Conservation (phyloP, 2,329 filamentous ascomycete genomes). For the Sporothrix pseudoabietina region DNA sequence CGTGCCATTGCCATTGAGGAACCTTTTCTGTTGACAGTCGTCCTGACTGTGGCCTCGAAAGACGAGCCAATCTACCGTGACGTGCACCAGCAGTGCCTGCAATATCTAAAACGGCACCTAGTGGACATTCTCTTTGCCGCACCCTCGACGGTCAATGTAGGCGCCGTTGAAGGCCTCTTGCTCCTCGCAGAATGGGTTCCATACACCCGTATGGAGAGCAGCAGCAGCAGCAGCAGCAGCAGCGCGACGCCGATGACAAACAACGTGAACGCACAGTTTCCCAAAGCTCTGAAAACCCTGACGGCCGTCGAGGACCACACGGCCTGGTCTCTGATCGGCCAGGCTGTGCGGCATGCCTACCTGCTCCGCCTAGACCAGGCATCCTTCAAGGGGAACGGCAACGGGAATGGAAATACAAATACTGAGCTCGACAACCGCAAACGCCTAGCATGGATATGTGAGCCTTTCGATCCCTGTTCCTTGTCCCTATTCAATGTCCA, state of each 20-base stretch:
- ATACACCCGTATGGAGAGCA: neutral
- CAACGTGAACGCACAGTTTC: slow-evolving; percentile 4
- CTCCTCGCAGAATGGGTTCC: slow-evolving; percentile 15
- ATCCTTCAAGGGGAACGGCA: slow-evolving; percentile 12
- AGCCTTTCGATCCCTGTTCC: neutral
- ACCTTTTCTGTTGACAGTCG: slow-evolving; percentile 5
- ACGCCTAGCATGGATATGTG: slow-evolving; percentile 18
- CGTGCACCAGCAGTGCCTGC: neutral
- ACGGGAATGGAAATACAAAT: neutral
- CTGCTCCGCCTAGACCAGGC: slow-evolving; percentile 15
- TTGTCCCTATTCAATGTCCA: neutral
- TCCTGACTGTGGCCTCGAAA: slow-evolving; percentile 13
- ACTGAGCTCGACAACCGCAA: neutral
- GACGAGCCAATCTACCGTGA: neutral
- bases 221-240: no score
- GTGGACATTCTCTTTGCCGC: slow-evolving; percentile 8
- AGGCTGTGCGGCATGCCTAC: slow-evolving; percentile 18
- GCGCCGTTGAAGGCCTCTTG: slow-evolving; percentile 10
- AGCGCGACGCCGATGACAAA: neutral
- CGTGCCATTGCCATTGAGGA: neutral
- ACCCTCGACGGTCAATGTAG: neutral
- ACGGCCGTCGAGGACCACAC: slow-evolving; percentile 9
- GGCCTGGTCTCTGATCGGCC: slow-evolving; percentile 19
- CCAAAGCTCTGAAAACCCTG: neutral
- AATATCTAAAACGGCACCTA: neutral